Conservation (phyloP, 2,329 filamentous ascomycete genomes). For the Bipolaris oryzae region DNA sequence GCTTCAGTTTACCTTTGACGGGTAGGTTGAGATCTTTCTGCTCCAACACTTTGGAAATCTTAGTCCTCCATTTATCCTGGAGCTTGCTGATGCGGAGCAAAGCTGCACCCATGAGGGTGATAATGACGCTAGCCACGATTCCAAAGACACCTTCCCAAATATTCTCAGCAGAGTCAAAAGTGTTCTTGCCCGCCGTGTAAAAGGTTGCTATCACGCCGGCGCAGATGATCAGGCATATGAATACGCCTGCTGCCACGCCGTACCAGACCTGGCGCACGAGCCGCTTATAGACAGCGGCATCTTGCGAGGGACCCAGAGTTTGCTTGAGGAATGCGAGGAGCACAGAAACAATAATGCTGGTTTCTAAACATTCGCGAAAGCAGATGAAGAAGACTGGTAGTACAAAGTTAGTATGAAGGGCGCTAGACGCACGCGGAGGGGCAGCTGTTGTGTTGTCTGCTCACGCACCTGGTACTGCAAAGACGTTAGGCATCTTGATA, state of each 20-base stretch:
- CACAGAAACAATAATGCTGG: slow-evolving; percentile 84
- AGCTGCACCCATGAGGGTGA: slow-evolving; percentile 79
- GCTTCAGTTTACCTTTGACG: slow-evolving; percentile 60
- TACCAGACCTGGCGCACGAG: slow-evolving; percentile 73
- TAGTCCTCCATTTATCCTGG: slow-evolving; percentile 85
- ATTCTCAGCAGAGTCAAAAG: slow-evolving; percentile 71
- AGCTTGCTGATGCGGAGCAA: slow-evolving; percentile 82
- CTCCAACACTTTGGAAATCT: slow-evolving; percentile 74
- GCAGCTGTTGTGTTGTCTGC: background rate
- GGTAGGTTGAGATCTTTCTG: slow-evolving; percentile 53
- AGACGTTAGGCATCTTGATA: slow-evolving; percentile 67
- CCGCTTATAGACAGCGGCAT: slow-evolving; percentile 68
- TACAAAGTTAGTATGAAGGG: background rate
- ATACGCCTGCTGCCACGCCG: slow-evolving; percentile 66
- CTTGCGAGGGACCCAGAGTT: slow-evolving; percentile 69
- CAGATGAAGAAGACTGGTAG: slow-evolving; percentile 80
- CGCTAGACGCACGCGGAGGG: background rate
- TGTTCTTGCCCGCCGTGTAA: slow-evolving; percentile 70
- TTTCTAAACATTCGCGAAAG: slow-evolving; percentile 84
- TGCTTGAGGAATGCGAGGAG: slow-evolving; percentile 85
- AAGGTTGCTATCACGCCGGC: slow-evolving; percentile 70
- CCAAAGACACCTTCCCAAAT: slow-evolving; percentile 83
- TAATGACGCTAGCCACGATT: slow-evolving; percentile 77
- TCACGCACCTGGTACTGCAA: slow-evolving; percentile 67
- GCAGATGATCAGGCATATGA: slow-evolving; percentile 70